Evolutionary conservation across 495 filamentous ascomycete genomes (phyloP).

Genomic region (Symbiotaphrina buchneri): DNA sequence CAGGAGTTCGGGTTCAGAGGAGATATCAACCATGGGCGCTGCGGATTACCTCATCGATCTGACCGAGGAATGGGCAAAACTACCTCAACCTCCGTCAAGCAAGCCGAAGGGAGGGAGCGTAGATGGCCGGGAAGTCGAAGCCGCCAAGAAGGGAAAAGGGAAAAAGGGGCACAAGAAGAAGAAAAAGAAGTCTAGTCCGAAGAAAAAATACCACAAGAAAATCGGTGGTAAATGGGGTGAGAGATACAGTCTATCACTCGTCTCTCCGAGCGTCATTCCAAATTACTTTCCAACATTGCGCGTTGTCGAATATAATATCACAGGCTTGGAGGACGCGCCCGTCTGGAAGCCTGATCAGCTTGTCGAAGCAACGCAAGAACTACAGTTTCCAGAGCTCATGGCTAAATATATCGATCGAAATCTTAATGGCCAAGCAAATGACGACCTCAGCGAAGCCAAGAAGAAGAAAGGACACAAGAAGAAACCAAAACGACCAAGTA

Average conservation of each 20-base stretch:
- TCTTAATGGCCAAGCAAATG: slow-evolving; percentile 18
- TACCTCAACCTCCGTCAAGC: slow-evolving; percentile 35
- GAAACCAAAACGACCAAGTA: slow-evolving; percentile 32
- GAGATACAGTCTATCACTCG: slow-evolving; percentile 57
- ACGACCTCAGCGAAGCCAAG: slow-evolving; percentile 6
- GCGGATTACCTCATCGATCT: slow-evolving; percentile 63
- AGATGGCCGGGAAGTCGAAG: slow-evolving; percentile 4
- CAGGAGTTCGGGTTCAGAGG: slow-evolving; percentile 12
- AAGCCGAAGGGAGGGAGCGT: slow-evolving; percentile 17
- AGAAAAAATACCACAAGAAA: slow-evolving; percentile 31
- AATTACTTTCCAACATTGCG: slow-evolving; percentile 81
- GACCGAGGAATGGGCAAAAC: slow-evolving; percentile 48
- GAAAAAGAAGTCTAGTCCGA: slow-evolving; percentile 13
- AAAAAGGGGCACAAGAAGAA: slow-evolving; percentile 10
- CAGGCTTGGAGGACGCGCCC: slow-evolving; percentile 34
- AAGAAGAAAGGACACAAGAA: slow-evolving; percentile 22
- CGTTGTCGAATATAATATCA: slow-evolving; percentile 83
- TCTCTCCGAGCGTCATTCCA: slow-evolving; percentile 71
- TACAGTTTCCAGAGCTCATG: slow-evolving; percentile 6
- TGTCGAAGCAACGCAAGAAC: slow-evolving; percentile 2
- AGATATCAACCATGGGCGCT: slow-evolving; percentile 36
- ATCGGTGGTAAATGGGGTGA: slow-evolving; percentile 68
- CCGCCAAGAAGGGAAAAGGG: background rate
- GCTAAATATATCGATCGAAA: no score
- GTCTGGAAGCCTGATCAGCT: background rate